Percentiles rank a stretch among this genome's conserved stretches.
Evolutionary conservation across 2,329 filamentous ascomycete genomes (phyloP).

Genomic region (Beauveria sp.): DNA sequence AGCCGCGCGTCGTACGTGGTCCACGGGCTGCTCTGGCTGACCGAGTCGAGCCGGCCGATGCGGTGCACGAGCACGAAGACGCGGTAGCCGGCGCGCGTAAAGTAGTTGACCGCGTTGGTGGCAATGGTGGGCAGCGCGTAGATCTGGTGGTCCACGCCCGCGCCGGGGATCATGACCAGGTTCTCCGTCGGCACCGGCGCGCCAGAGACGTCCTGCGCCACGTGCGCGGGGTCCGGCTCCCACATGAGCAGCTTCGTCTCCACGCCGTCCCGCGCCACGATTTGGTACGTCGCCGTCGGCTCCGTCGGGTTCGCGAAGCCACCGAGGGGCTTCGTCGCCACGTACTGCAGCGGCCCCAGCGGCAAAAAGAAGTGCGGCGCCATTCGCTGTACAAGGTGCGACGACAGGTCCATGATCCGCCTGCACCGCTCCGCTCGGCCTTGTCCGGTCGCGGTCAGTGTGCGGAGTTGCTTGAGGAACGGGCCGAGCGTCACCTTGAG

Average conservation of each 20-base stretch:
- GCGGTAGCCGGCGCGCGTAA: conserved; percentile 51
- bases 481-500: not conserved
- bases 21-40: conserved; percentile 36
- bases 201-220: conserved; percentile 18
- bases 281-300: conserved; percentile 33
- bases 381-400: not conserved
- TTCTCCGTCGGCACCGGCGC: conserved; percentile 27
- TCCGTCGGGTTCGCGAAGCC: conserved; percentile 46
- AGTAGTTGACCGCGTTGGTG: conserved; percentile 57
- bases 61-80: conserved; percentile 52
- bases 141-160: conserved; percentile 56
- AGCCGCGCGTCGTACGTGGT: conserved; percentile 54
- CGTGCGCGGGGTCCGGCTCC: conserved; percentile 36
- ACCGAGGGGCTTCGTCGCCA: conserved; percentile 33
- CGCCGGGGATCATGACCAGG: conserved; percentile 55
- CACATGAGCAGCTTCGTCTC: conserved; percentile 48
- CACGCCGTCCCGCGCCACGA: conserved; percentile 46
- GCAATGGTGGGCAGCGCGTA: conserved; percentile 55
- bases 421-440: not conserved
- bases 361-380: not conserved
- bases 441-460: not conserved
- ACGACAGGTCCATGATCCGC: not conserved
- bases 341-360: conserved; percentile 41
- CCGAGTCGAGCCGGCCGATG: conserved; percentile 45
- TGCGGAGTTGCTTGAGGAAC: not conserved